Conservation (phyloP, 805 yeast genomes). For the Myxozyma lipomycoides region DNA sequence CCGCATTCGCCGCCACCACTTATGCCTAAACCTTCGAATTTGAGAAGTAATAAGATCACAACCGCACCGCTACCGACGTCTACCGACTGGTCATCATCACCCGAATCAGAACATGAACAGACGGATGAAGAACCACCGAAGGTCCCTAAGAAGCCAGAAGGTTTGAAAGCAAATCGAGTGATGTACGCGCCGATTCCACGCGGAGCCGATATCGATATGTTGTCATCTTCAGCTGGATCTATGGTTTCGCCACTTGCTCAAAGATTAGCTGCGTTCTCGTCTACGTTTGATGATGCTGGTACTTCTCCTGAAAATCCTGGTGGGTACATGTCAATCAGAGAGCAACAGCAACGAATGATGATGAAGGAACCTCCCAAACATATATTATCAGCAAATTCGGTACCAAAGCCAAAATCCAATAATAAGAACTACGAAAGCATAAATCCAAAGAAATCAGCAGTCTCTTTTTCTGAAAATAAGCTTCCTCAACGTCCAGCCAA, state of each 20-base stretch:
- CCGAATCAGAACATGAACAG: background rate
- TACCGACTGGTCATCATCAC: slow-evolving; percentile 15
- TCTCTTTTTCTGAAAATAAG: background rate
- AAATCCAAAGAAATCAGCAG: background rate
- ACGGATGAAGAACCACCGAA: slow-evolving; percentile 13
- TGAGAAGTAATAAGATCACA: slow-evolving; percentile 17
- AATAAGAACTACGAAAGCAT: background rate
- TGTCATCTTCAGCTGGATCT: slow-evolving; percentile 23
- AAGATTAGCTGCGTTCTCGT: slow-evolving; percentile 20
- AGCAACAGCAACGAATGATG: background rate
- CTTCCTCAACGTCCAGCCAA: slow-evolving; percentile 18
- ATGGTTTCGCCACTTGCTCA: slow-evolving; percentile 20
- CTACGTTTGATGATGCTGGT: slow-evolving; percentile 17
- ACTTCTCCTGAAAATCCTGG: slow-evolving; percentile 14
- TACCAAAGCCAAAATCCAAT: background rate
- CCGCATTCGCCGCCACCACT: slow-evolving; percentile 28
- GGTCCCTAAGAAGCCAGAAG: slow-evolving; percentile 23
- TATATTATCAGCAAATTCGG: background rate
- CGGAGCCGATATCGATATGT: slow-evolving; percentile 11
- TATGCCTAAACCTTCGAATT: slow-evolving; percentile 22
- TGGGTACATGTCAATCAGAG: slow-evolving; percentile 7
- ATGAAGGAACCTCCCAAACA: background rate
- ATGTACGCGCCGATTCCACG: background rate
- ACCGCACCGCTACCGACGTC: slow-evolving; percentile 14
- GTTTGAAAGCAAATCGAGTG: slow-evolving; percentile 12